Percentiles rank a stretch among this genome's conserved stretches.
phyloP scores from a whole-genome alignment of 345 rosid species.

The Cardamine chenopodiifolia region DNA sequence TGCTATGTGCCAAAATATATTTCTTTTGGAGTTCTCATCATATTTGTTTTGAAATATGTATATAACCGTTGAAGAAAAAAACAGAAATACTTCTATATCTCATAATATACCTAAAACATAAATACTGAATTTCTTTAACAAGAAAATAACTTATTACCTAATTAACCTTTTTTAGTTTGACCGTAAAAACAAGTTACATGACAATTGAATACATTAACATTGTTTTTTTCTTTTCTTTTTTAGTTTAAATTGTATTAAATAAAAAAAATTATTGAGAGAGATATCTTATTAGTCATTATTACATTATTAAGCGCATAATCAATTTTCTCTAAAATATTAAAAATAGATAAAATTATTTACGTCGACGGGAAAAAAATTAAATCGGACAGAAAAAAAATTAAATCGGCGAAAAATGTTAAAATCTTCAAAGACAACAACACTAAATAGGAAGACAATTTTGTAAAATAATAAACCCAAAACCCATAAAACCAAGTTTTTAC shows the following conservation, averaged over 20 bases:
- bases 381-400: too few relatives aligned
- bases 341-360: too few relatives aligned
- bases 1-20: constrained; percentile 9
- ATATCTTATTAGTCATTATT: too few relatives aligned
- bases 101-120: not conserved
- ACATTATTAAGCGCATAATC: too few relatives aligned
- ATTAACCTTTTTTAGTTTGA: not conserved
- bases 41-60: too few relatives aligned
- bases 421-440: too few relatives aligned
- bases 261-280: not conserved
- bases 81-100: too few relatives aligned
- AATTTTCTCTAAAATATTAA: not conserved
- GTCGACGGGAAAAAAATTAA: too few relatives aligned
- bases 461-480: too few relatives aligned
- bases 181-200: not conserved
- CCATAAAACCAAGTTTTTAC: too few relatives aligned
- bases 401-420: too few relatives aligned
- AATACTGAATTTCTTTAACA: not conserved
- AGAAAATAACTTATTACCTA: not conserved
- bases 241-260: not conserved
- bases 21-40: not conserved
- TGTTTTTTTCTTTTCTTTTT: not conserved
- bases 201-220: not conserved
- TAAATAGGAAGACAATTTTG: too few relatives aligned
- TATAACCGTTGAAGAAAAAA: not conserved